A percentile compares a stretch with the other conserved stretches of the same genome.
Evolutionary conservation across 148 eudicot genomes (phyloP).

Genomic region (Rhododendron kiyosumense): DNA sequence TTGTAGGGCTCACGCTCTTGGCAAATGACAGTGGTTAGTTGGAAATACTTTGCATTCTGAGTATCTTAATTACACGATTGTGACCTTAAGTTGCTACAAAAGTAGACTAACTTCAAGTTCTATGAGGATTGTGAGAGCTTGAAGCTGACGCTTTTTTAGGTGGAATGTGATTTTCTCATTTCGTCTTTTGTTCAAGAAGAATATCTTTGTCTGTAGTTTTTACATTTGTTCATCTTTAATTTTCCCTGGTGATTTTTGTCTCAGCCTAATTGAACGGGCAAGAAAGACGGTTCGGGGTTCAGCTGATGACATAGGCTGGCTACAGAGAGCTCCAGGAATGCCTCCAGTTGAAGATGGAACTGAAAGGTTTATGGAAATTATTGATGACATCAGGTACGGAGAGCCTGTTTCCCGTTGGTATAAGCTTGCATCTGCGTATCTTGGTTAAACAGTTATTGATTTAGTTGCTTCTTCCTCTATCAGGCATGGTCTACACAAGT

Average conservation of each 20-base stretch:
- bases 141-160: neutral
- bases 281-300: constrained; percentile 90
- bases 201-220: neutral
- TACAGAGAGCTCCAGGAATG: constrained; percentile 70
- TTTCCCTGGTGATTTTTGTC: neutral
- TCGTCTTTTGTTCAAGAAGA: neutral
- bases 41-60: neutral
- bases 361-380: constrained; percentile 81
- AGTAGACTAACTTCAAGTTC: neutral
- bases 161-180: neutral
- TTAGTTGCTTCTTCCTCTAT: constrained; percentile 22
- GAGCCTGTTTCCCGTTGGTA: neutral
- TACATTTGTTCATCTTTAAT: neutral
- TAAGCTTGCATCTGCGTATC: neutral
- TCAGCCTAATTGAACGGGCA: constrained; percentile 75
- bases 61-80: neutral
- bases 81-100: neutral
- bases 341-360: constrained; percentile 95
- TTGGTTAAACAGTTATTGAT: constrained; percentile 13
- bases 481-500: constrained; percentile 94
- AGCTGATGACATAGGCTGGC: constrained; percentile 98
- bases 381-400: constrained; percentile 72
- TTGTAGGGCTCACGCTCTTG: neutral
- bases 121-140: neutral
- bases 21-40: neutral